A percentile compares a stretch with the other conserved stretches of the same genome.
Conservation (phyloP, 192 early-diverging fungal species). For the Spizellomyces sp. region DNA sequence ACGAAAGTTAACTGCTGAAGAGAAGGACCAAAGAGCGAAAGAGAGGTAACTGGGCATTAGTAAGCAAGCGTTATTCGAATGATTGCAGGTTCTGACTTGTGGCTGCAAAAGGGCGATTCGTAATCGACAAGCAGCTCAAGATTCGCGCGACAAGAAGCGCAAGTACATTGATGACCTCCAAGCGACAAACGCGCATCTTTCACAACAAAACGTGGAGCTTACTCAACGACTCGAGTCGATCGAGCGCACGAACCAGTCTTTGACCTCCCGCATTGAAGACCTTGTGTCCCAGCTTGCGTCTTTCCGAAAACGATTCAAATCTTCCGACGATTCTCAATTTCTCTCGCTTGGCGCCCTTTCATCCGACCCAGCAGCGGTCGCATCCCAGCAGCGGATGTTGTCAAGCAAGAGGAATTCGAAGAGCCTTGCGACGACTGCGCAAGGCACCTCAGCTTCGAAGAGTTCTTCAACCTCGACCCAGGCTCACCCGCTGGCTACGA, state of each 20-base stretch:
- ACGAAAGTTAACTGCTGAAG: constrained; percentile 33
- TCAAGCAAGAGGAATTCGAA: constrained; percentile 24
- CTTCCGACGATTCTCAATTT: background rate
- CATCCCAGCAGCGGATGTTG: constrained; percentile 27
- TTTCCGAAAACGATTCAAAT: constrained; percentile 25
- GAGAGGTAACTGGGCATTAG: constrained; percentile 6
- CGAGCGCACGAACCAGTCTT: constrained; percentile 23
- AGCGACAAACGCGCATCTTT: constrained; percentile 26
- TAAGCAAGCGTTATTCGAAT: background rate
- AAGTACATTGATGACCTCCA: constrained; percentile 58
- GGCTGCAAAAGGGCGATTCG: constrained; percentile 50
- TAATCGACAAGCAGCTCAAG: constrained; percentile 75
- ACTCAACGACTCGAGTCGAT: constrained; percentile 12
- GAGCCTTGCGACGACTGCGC: background rate
- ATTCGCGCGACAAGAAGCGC: constrained; percentile 76
- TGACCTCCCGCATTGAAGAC: constrained; percentile 15
- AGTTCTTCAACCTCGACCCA: constrained; percentile 23
- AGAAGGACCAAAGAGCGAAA: constrained; percentile 32
- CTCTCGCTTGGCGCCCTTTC: constrained; percentile 28
- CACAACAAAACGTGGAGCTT: constrained; percentile 15
- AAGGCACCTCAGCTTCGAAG: constrained; percentile 11
- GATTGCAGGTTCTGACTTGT: background rate
- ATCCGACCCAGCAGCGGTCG: constrained; percentile 38
- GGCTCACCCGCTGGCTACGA: constrained; percentile 26
- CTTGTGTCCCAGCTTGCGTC: constrained; percentile 26